phyloP scores from a whole-genome alignment of 192 early-diverging fungal genomes.

The Linnemannia elongata region DNA sequence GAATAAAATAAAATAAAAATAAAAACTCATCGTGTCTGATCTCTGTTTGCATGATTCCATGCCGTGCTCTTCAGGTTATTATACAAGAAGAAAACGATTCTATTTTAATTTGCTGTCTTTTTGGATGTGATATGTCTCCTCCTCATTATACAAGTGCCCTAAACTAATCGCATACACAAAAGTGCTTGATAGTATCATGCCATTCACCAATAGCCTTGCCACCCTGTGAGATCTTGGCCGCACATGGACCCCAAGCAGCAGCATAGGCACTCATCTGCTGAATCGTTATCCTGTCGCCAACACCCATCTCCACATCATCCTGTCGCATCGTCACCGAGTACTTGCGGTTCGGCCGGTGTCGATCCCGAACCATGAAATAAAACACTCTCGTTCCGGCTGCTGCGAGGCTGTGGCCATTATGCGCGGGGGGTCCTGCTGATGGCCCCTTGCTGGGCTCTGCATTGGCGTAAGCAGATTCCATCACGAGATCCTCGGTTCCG shows the following conservation, averaged over 20 bases:
- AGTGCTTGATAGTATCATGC: constrained; percentile 41
- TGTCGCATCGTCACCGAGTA: constrained; percentile 46
- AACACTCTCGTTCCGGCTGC: constrained; percentile 24
- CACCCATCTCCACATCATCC: constrained; percentile 26
- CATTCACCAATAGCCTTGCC: constrained; percentile 39
- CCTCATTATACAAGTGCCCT: not conserved
- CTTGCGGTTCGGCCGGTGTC: constrained; percentile 30
- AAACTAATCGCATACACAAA: constrained; percentile 39
- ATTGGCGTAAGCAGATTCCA: constrained; percentile 49
- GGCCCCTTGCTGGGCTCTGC: constrained; percentile 8
- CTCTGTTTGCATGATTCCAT: too few species aligned
- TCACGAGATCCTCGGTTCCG: constrained; percentile 44
- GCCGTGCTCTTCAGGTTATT: too few species aligned
- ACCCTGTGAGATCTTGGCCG: constrained; percentile 17
- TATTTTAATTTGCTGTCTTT: not conserved
- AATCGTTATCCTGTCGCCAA: constrained; percentile 28
- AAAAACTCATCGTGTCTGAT: too few species aligned
- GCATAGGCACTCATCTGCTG: constrained; percentile 53
- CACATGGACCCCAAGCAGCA: constrained; percentile 21
- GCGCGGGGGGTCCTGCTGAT: not conserved
- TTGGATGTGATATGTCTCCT: not conserved
- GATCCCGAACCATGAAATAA: constrained; percentile 47
- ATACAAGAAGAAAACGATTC: too few species aligned
- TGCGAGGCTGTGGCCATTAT: not conserved
- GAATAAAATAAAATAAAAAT: too few species aligned